Conservation (phyloP, 345 rosid genomes). For the Lepidium aucheri region DNA sequence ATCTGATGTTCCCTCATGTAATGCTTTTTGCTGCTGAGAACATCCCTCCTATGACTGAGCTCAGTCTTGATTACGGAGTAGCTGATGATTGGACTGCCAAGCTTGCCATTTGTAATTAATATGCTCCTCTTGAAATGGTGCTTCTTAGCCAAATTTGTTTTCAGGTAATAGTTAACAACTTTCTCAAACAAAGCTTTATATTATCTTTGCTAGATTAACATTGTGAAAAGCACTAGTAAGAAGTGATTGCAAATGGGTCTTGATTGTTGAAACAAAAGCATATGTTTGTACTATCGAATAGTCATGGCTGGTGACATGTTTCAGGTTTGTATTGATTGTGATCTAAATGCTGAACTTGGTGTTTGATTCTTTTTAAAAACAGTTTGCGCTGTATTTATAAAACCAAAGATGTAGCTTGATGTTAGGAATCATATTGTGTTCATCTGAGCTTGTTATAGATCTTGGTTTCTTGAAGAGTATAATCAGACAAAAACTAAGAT, state of each 20-base stretch:
- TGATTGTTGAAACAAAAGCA: neutral
- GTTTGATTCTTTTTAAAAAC: neutral
- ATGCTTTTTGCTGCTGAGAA: slow-evolving; percentile 94
- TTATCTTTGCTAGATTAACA: neutral
- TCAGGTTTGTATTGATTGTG: neutral
- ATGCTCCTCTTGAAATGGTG: neutral
- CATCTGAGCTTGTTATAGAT: neutral
- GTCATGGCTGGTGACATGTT: neutral
- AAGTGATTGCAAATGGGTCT: neutral
- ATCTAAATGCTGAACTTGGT: neutral
- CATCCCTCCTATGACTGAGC: slow-evolving; percentile 83
- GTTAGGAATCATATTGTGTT: neutral
- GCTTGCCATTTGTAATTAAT: slow-evolving; percentile 65
- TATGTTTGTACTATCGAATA: neutral
- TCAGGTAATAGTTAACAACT: neutral
- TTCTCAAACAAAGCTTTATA: neutral
- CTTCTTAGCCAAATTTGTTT: neutral
- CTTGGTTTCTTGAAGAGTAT: slow-evolving; percentile 6
- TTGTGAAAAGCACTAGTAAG: neutral
- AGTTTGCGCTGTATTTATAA: neutral
- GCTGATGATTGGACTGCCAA: slow-evolving; percentile 71
- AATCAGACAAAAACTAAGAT: neutral
- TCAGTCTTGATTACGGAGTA: slow-evolving; percentile 92
- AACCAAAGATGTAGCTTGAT: neutral
- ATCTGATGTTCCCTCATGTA: slow-evolving; percentile 77